Base-by-base conservation (phyloP, 805 yeast genomes). In the Ogataea degrootiae region DNA sequence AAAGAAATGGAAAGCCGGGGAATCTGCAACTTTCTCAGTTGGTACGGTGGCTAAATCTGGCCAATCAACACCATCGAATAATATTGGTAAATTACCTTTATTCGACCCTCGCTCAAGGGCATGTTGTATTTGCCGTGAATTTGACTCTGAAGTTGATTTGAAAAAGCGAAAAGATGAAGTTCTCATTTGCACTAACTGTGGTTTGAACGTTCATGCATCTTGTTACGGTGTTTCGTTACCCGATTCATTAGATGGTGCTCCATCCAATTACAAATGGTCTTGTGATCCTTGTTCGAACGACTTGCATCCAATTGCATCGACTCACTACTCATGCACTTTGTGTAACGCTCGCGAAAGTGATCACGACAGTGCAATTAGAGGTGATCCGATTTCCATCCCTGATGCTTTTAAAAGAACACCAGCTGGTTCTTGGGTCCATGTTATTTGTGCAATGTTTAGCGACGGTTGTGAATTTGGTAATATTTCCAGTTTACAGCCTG, bases 231-330 rank as follows among this genome's bases (percentile, higher is more conserved):
- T 74, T 7, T 43, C 46, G 3, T 23, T 60, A 11, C 37, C 41
- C n/a, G 37, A 39, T 8, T 9, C 53, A 44, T 21, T 43, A 48
- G 44, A 38, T 29, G 45, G n/a, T 4, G 40, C n/a, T 34, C 50
- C 50, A 14, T 42, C 48, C 4, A 55, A 48, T 17, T 74, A 70
- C 8, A 75, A 74, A 47, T 89, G 97, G 97, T 67, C 74, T 23
- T 90, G 97, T 67, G 96, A 88, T 56, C 73, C 82, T 1, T 90
- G 97, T 60, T 72, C 81, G 5, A 87, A 88, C 59, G 85, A 82
- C 42, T 61, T 80, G 44, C 77, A 79, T 50, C 92, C 94, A 0
- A 52, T 75, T 2, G 69, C 72, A 35, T 73, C 82, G 2, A 76
- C 83, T 0, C 68, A 75, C 19, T 83, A 85, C 58, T 65, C 74